Evolutionary conservation across 202 grass and related monocot species (phyloP), one percentile per base, ranked within the genome.

Genomic region (Cymbopogon flexuosus): DNA sequence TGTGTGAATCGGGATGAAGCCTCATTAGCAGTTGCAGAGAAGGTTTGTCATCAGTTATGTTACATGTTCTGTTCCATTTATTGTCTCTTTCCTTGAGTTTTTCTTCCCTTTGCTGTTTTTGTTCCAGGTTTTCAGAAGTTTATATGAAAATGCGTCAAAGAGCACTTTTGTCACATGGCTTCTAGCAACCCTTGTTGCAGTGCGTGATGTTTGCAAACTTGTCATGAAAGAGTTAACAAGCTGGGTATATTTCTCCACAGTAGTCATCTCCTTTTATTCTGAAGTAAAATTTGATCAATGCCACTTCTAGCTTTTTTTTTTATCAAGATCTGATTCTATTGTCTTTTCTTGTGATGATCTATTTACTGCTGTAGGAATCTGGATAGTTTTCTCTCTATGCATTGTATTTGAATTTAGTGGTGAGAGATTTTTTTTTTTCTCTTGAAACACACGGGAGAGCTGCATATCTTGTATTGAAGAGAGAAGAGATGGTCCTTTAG

Each of bases 151-250:
- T 84, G 76, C 84, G 8, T 88, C 92, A 80, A 97, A 91, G 69
- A 84, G 79, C 76, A 75, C 77, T 61, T 86, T 76, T 31, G 77
- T 97, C 51, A 80, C 86, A 22, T 93, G 92, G 76, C 81, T 89
- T 81, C 88, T 94, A 61, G 84, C 90, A 79, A 90, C 86, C 87
- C 76, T 97, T 68, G 88, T 89, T 77, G 88, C 92, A 47, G 92
- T 94, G 40, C 84, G 88, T 61, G 92, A 94, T 91, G 88, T 93
- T 71, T 93, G 86, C 88, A 97, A 97, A 84, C 90, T 94, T 86
- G 80, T 90, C 1, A 70, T 88, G 41, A 94, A 94, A 88, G 95
- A 94, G 88, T 72, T 97, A 78, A 97, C 95, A 31, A 94, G 82
- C 65, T 97, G 90, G 95, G 92, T 97, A 91, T 75, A 79, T 83